Evolutionary conservation across 2,329 filamentous ascomycete species (phyloP), one percentile per base, ranked within the genome.

Genomic region (Calonectria henricotiae): DNA sequence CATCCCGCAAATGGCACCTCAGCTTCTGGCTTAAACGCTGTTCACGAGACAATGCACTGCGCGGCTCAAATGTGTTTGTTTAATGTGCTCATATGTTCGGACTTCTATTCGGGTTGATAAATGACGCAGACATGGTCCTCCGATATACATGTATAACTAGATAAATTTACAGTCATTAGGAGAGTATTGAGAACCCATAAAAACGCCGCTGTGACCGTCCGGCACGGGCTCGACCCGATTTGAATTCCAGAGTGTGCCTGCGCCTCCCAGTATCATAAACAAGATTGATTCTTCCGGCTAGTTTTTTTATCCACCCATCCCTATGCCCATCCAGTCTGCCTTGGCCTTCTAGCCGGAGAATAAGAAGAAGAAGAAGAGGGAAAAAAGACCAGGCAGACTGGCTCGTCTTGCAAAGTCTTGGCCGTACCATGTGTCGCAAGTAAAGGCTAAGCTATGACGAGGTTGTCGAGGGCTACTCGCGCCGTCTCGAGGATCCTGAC

Each of bases 401-500:
- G 41, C 17, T 20, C 41, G 41, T n/a, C 41, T 20, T 20, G 41
- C 17, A 7, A 8, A 43, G 41, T 43, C 27, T 30, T 30, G 27
- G 27, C 7, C 27, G 27, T 30, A 30, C 27, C 27, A 30, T 30
- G 27, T 7, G 7, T 30, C 27, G 27, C 7, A 30, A 30, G 27
- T 30, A 30, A 30, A 25, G 41, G 12, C 11, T 65, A 89, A 20
- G 87, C 82, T 79, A 91, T 90, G 13, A 88, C 82, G 27, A 91
- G 79, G 32, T 83, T 84, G 35, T 89, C 86, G 62, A 91, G 83
- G 2, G 89, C 87, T 51, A 82, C 75, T 69, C 86, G 86, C 5
- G 89, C 89, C 37, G 89, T 84, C 35, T 87, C 84, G 20, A 91
- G 84, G 39, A 91, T 85, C 68, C 81, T 82, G 71, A 86, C 77